Percentiles rank a stretch among this genome's conserved stretches.
These are phyloP conservation scores for Nakazawaea populi DNA, from an alignment of 805 yeast species.

Conservation along the genomic window DNA sequence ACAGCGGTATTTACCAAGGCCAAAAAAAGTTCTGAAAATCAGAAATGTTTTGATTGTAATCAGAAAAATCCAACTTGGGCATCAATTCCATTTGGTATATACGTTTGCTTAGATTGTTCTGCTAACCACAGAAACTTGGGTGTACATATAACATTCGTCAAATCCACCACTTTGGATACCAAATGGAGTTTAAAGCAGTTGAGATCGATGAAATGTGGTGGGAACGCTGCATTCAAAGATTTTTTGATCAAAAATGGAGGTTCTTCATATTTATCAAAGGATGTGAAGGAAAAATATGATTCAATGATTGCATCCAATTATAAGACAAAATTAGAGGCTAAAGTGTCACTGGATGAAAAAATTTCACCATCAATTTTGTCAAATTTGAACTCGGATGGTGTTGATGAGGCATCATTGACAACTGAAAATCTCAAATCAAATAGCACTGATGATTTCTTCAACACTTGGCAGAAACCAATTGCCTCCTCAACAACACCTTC, in stretches of 20 bases:
- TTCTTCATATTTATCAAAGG: slow-evolving; percentile 56
- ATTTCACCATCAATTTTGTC: slow-evolving; percentile 71
- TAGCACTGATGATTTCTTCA: slow-evolving; percentile 79
- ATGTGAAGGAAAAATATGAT: slow-evolving; percentile 74
- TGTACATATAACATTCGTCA: slow-evolving; percentile 92
- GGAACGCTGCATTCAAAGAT: slow-evolving; percentile 81
- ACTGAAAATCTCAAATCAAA: slow-evolving; percentile 22
- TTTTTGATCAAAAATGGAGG: slow-evolving; percentile 86
- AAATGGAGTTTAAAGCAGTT: slow-evolving; percentile 91
- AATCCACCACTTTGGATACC: slow-evolving; percentile 77
- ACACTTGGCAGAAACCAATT: slow-evolving; percentile 84
- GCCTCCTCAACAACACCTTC: slow-evolving; percentile 40
- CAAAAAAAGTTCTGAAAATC: slow-evolving; percentile 65
- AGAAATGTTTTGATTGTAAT: slow-evolving; percentile 86
- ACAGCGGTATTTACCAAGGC: slow-evolving; percentile 57
- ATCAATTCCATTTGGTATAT: slow-evolving; percentile 91
- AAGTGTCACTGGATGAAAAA: slow-evolving; percentile 58
- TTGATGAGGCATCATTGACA: slow-evolving; percentile 9
- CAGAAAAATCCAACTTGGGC: slow-evolving; percentile 98
- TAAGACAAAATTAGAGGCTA: slow-evolving; percentile 70
- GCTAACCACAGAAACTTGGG: slow-evolving; percentile 95
- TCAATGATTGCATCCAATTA: slow-evolving; percentile 76
- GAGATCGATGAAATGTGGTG: slow-evolving; percentile 90
- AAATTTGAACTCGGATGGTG: slow-evolving; percentile 41
- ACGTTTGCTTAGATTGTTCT: slow-evolving; percentile 90